phyloP scores from a whole-genome alignment of 140 eudicot genomes.

The Senecio squalidus region DNA sequence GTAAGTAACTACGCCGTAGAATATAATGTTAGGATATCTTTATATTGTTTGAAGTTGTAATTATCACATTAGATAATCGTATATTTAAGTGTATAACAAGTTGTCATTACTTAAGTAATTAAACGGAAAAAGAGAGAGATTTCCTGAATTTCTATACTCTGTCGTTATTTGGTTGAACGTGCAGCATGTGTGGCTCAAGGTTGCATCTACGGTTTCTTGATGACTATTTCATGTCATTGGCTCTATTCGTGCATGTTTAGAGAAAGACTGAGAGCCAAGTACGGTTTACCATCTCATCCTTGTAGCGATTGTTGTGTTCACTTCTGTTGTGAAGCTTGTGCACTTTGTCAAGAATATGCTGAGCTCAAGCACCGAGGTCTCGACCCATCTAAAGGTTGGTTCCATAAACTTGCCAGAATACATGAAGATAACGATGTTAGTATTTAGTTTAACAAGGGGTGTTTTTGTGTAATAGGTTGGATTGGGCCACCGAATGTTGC shows the following conservation, averaged over 20 bases:
- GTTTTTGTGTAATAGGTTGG: conserved; percentile 21
- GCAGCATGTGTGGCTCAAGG: conserved; percentile 30
- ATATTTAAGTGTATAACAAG: too few species aligned
- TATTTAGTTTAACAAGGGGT: not conserved
- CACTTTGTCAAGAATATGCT: conserved; percentile 35
- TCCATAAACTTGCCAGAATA: not conserved
- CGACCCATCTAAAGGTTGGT: conserved; percentile 35
- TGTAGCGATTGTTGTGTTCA: conserved; percentile 39
- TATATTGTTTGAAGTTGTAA: too few species aligned
- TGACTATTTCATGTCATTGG: conserved; percentile 28
- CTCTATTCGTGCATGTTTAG: conserved; percentile 25
- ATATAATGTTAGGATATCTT: too few species aligned
- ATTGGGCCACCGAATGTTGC: conserved; percentile 25
- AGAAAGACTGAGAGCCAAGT: conserved; percentile 19
- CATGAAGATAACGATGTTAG: not conserved
- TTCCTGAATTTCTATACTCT: too few species aligned
- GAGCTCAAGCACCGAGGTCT: conserved; percentile 36
- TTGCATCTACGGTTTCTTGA: conserved; percentile 20
- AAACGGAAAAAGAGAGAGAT: too few species aligned
- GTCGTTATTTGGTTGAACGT: not conserved
- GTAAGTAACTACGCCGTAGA: conserved; percentile 20
- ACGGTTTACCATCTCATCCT: conserved; percentile 27
- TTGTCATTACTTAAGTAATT: too few species aligned
- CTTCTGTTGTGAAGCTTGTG: conserved; percentile 23
- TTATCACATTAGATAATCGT: too few species aligned